These are phyloP conservation scores for Elongisporangium undulatum DNA, from an alignment of 352 stramenopile genomes.

Conservation along the genomic window DNA sequence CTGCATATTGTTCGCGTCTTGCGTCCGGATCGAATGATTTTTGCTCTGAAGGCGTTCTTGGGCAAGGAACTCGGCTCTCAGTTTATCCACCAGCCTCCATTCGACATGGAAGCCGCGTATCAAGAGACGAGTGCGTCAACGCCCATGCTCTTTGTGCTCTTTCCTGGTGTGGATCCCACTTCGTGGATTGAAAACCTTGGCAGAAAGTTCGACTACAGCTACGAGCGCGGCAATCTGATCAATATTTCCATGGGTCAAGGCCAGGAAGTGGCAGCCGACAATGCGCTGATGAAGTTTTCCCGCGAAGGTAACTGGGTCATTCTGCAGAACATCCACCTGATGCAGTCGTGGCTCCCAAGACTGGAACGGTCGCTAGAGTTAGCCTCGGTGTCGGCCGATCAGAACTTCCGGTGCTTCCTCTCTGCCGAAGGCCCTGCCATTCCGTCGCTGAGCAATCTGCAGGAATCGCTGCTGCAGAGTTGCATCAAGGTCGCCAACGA, in stretches of 20 bases:
- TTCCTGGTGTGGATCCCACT: constrained; percentile 88
- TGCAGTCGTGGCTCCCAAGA: constrained; percentile 86
- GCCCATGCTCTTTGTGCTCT: constrained; percentile 91
- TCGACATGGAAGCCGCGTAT: constrained; percentile 84
- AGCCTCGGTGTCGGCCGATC: constrained; percentile 80
- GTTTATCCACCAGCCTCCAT: constrained; percentile 82
- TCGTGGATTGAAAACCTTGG: constrained; percentile 83
- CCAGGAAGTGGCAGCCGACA: constrained; percentile 73
- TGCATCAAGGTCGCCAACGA: constrained; percentile 88
- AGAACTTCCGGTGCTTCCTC: constrained; percentile 94
- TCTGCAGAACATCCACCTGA: constrained; percentile 91
- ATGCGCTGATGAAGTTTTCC: constrained; percentile 60
- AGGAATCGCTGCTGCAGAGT: constrained; percentile 76
- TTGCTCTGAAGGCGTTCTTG: constrained; percentile 65
- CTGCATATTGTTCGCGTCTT: constrained; percentile 81
- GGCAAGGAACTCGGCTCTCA: constrained; percentile 43
- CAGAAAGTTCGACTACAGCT: constrained; percentile 78
- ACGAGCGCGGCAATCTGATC: constrained; percentile 66
- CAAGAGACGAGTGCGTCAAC: constrained; percentile 88
- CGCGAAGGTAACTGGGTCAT: constrained; percentile 86
- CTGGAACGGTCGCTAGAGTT: constrained; percentile 78
- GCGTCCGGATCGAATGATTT: constrained; percentile 79
- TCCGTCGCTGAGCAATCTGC: constrained; percentile 86
- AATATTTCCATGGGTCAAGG: constrained; percentile 91
- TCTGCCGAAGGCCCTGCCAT: constrained; percentile 88